phyloP scores from a whole-genome alignment of 2,329 filamentous ascomycete species.

The Neocucurbitaria cava region DNA sequence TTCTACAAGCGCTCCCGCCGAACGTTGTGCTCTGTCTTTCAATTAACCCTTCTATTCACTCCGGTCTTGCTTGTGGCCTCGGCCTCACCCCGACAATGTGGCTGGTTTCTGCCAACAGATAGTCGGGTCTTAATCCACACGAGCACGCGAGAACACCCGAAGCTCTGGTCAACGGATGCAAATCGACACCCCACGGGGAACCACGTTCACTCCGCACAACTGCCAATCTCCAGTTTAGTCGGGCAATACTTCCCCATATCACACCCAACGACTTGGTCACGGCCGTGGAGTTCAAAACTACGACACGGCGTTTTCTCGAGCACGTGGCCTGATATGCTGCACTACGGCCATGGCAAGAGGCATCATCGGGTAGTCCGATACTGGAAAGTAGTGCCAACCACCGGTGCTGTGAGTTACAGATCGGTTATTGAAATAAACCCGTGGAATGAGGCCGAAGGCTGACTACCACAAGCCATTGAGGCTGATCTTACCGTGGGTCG shows the following conservation, averaged over 20 bases:
- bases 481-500: conserved; percentile 3
- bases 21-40: neutral
- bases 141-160: conserved; percentile 12
- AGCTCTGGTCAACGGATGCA: conserved; percentile 12
- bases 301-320: conserved; percentile 12
- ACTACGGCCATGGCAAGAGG: neutral
- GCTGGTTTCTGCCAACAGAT: neutral
- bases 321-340: neutral
- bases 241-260: neutral
- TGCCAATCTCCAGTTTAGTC: conserved; percentile 4
- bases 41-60: neutral
- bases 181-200: conserved; percentile 23
- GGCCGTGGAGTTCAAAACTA: conserved; percentile 2
- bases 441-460: conserved; percentile 2
- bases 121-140: neutral
- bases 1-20: neutral
- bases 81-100: neutral
- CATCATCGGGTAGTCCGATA: conserved; percentile 1
- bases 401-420: neutral
- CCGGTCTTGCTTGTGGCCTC: neutral
- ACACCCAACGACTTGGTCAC: neutral
- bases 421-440: neutral
- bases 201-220: conserved; percentile 3
- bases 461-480: conserved; percentile 6
- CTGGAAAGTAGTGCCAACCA: neutral